These are phyloP conservation scores for Ophiocordyceps unilateralis DNA, from an alignment of 2,329 filamentous ascomycete genomes.

Conservation along the genomic window DNA sequence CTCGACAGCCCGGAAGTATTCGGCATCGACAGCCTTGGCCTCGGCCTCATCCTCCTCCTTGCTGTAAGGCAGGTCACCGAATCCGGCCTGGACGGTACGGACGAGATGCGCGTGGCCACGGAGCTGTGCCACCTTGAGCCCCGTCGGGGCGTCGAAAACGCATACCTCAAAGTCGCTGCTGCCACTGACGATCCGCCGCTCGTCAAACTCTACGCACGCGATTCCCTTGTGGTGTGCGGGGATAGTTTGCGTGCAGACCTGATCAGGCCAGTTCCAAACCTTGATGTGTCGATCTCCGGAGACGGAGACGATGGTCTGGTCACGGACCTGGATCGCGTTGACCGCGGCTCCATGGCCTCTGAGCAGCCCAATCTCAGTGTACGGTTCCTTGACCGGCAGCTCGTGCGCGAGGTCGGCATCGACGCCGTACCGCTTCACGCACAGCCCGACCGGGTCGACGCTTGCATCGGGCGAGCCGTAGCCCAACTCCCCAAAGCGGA, in stretches of 20 bases:
- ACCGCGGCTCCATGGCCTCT: slow-evolving; percentile 82
- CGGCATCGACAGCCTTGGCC: slow-evolving; percentile 73
- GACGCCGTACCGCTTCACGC: slow-evolving; percentile 36
- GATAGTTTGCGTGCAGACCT: slow-evolving; percentile 59
- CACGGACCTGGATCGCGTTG: slow-evolving; percentile 84
- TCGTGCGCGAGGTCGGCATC: slow-evolving; percentile 27
- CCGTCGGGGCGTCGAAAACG: slow-evolving; percentile 76
- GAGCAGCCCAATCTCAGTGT: slow-evolving; percentile 60
- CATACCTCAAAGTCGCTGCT: slow-evolving; percentile 94
- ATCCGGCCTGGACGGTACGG: slow-evolving; percentile 86
- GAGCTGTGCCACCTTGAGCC: slow-evolving; percentile 77
- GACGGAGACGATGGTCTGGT: slow-evolving; percentile 77
- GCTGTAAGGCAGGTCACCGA: slow-evolving; percentile 73
- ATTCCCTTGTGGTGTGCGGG: slow-evolving; percentile 88
- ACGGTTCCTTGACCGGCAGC: slow-evolving; percentile 42
- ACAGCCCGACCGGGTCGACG: slow-evolving; percentile 34
- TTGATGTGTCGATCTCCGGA: slow-evolving; percentile 90
- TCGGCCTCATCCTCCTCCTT: slow-evolving; percentile 81
- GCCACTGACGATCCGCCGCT: slow-evolving; percentile 80
- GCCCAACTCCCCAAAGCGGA: slow-evolving; percentile 65
- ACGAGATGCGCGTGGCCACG: slow-evolving; percentile 72
- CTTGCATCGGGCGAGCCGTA: slow-evolving; percentile 52
- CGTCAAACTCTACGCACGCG: slow-evolving; percentile 93
- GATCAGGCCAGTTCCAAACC: slow-evolving; percentile 78
- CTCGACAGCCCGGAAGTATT: slow-evolving; percentile 47